Base-by-base conservation (phyloP, 768 basidiomycete genomes). In the Mycena olivaceomarginata region DNA sequence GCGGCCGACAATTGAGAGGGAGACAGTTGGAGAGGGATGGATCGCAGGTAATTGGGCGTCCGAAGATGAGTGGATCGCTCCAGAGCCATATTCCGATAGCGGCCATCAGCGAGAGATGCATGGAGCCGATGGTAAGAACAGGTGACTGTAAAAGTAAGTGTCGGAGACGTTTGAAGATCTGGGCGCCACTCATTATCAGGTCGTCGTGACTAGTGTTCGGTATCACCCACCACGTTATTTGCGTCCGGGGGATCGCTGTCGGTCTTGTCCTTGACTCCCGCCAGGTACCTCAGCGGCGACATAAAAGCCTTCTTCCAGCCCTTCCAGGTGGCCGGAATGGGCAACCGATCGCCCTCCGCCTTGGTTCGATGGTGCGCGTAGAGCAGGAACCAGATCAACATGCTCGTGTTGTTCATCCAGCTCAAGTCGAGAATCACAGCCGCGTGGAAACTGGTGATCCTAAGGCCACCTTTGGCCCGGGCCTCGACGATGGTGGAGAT, bases 321-420 rank as follows among this genome's bases (percentile, higher is more conserved):
- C 13, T 7, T 15, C 12, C 48, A 51, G 48, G 48, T 51, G 15
- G 48, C 48, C 48, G 48, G 18, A 51, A 51, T 51, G 31, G 48
- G 1, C 48, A 18, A 20, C 13, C 7, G 15, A 16, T 16, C 18
- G 15, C 31, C 31, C 31, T 20, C 48, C 48, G 15, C 48, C 48
- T 7, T 51, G 18, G 48, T 16, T 18, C 48, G 57, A 46, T 72
- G 39, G 45, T 72, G 62, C 6, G 62, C 45, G 11, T 43, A 72
- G 5, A 72, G 43, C 9, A 72, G 62, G 8, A 72, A 72, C 59
- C 59, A 72, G n/a, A 72, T 72, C 41, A 51, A 51, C 70, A 57
- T 70, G 22, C 56, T 57, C n/a, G 56, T 57, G 22, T 57, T 57
- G 56, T 57, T 57, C 16, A 57, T 57, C 56, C 56, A 70, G 69